Conservation (phyloP, 768 basidiomycete species). For the Melanogaster broomeanus region DNA sequence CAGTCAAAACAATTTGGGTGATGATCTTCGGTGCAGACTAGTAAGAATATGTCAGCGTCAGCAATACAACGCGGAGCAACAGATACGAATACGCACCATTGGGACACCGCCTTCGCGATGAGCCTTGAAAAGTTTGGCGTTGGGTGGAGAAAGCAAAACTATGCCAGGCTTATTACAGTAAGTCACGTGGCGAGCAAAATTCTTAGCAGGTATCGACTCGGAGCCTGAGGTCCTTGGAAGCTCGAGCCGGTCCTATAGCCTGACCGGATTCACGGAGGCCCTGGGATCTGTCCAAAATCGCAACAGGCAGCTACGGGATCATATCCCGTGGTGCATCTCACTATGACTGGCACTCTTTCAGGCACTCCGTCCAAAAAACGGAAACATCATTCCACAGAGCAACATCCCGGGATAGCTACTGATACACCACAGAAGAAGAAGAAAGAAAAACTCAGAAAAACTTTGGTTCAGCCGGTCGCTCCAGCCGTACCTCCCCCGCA, state of each 20-base stretch:
- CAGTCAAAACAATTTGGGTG: conserved; percentile 77
- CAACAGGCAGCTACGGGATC: not conserved
- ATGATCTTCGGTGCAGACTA: conserved; percentile 81
- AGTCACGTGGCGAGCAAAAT: conserved; percentile 25
- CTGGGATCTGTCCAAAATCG: too few species aligned
- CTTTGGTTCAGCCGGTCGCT: not conserved
- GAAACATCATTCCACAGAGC: conserved; percentile 39
- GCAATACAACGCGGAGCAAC: not conserved
- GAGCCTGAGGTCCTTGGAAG: not conserved
- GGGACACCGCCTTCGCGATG: conserved; percentile 1
- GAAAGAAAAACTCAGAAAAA: conserved; percentile 33
- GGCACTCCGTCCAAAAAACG: conserved; percentile 47
- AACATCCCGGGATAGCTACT: conserved; percentile 14
- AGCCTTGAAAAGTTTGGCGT: not conserved
- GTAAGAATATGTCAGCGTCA: not conserved
- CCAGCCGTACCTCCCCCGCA: conserved; percentile 1
- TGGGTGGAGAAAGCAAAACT: not conserved
- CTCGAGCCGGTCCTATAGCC: not conserved
- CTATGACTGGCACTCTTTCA: conserved; percentile 12
- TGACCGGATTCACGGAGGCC: not conserved
- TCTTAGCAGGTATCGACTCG: too few species aligned
- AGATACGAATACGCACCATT: conserved; percentile 18
- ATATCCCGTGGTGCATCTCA: not conserved
- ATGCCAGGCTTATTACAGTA: too few species aligned
- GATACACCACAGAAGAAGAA: conserved; percentile 39